Percentiles rank a stretch among this genome's conserved stretches.
Evolutionary conservation across 1,284 basidiomycete genomes (phyloP).

Genomic region (Binderoboletus segoi): DNA sequence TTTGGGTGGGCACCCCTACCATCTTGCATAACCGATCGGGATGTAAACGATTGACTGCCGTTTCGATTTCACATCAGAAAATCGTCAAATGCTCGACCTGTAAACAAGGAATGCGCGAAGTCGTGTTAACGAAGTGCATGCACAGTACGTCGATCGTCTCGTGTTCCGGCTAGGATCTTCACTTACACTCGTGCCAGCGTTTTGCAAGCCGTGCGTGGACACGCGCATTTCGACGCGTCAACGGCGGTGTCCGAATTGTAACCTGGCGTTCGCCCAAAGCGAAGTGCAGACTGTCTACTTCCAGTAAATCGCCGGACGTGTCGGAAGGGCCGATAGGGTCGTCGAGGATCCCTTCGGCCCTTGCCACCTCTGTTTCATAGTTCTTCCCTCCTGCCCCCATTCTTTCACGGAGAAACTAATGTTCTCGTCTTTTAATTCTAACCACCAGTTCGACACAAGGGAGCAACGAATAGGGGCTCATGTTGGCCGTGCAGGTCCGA

Average conservation of each 20-base stretch:
- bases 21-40: not conserved
- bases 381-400: not conserved
- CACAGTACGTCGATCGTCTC: constrained; percentile 67
- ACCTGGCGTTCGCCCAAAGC: constrained; percentile 80
- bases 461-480: constrained; percentile 2
- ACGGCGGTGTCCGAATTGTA: constrained; percentile 95
- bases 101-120: constrained; percentile 80
- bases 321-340: not conserved
- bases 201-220: constrained; percentile 90
- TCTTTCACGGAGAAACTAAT: constrained; percentile 11
- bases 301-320: constrained; percentile 53
- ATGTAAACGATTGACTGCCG: too few relatives aligned
- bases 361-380: too few relatives aligned
- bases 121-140: constrained; percentile 92
- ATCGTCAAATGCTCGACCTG: constrained; percentile 94
- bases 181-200: constrained; percentile 52
- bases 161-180: constrained; percentile 1
- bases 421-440: constrained; percentile 12
- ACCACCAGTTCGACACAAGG: not conserved
- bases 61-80: constrained; percentile 60
- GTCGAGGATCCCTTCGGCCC: not conserved
- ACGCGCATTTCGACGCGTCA: constrained; percentile 88
- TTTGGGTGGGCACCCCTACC: constrained; percentile 55
- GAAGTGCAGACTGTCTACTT: constrained; percentile 89
- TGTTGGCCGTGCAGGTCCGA: not conserved